phyloP scores from a whole-genome alignment of 345 rosid genomes.

The Iberis pinnata region DNA sequence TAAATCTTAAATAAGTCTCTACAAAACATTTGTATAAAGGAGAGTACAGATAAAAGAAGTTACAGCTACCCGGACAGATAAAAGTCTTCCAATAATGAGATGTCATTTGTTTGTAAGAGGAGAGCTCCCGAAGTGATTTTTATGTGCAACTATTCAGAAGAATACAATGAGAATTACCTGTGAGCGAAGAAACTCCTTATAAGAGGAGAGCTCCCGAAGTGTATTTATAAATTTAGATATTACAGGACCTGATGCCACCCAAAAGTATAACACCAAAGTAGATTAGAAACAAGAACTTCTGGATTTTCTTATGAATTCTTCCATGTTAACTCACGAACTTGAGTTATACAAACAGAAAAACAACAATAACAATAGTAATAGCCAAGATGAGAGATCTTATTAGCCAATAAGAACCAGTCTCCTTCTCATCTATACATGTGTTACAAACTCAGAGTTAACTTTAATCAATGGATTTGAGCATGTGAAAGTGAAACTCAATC shows the following conservation, averaged over 20 bases:
- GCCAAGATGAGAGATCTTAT: too few relatives aligned
- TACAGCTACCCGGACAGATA: not conserved
- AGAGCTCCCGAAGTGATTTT: too few relatives aligned
- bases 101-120: too few relatives aligned
- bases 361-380: not conserved
- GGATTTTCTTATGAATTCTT: too few relatives aligned
- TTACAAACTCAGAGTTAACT: too few relatives aligned
- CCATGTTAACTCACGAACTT: too few relatives aligned
- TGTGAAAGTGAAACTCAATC: too few relatives aligned
- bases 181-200: slow-evolving; percentile 82
- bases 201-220: slow-evolving; percentile 76
- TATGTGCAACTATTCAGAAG: too few relatives aligned
- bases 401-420: too few relatives aligned
- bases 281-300: slow-evolving; percentile 5
- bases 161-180: too few relatives aligned
- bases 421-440: too few relatives aligned
- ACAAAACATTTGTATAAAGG: not conserved
- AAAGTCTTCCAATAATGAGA: too few relatives aligned
- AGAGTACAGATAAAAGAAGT: not conserved
- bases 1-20: not conserved
- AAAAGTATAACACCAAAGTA: slow-evolving; percentile 6
- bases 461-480: not conserved
- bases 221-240: slow-evolving; percentile 66
- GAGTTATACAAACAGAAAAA: not conserved
- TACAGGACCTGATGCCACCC: slow-evolving; percentile 52